Percentiles rank a stretch among this genome's conserved stretches.
These are phyloP conservation scores for Mortierella sp. DNA, from an alignment of 371 early-diverging fungal species.

Conservation along the genomic window DNA sequence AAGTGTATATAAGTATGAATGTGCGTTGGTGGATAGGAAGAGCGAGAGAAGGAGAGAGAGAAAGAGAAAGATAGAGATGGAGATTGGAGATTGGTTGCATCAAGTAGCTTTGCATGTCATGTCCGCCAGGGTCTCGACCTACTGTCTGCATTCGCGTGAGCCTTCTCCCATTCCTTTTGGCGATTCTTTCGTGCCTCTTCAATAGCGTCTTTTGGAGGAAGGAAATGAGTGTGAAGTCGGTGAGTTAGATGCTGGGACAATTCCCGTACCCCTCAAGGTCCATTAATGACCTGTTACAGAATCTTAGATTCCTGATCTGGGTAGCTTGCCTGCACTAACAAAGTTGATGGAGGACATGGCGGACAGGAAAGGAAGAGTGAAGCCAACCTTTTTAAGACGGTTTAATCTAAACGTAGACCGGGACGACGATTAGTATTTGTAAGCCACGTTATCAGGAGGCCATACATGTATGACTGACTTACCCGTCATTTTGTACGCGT, in stretches of 20 bases:
- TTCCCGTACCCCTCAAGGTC: not conserved
- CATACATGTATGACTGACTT: too few relatives aligned
- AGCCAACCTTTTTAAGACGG: not conserved
- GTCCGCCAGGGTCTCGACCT: not conserved
- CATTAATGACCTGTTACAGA: not conserved
- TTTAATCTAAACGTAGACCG: not conserved
- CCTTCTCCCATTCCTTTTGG: conserved; percentile 57
- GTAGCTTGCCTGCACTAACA: conserved; percentile 48
- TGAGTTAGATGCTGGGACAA: not conserved
- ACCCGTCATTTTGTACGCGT: too few relatives aligned
- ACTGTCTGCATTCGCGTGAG: conserved; percentile 52
- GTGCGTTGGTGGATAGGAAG: not conserved
- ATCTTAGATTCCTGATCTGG: not conserved
- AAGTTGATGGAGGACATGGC: conserved; percentile 52
- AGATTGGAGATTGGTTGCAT: not conserved
- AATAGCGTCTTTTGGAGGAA: conserved; percentile 15
- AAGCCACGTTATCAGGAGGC: too few relatives aligned
- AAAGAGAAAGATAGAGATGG: not conserved
- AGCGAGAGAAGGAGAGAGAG: not conserved
- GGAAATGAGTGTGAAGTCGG: not conserved
- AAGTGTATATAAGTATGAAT: not conserved
- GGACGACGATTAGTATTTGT: too few relatives aligned
- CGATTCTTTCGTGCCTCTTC: conserved; percentile 58
- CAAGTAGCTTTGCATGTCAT: not conserved
- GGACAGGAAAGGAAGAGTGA: not conserved